These are phyloP conservation scores for Cinchona pubescens DNA, from an alignment of 257 asterid genomes.

Conservation along the genomic window DNA sequence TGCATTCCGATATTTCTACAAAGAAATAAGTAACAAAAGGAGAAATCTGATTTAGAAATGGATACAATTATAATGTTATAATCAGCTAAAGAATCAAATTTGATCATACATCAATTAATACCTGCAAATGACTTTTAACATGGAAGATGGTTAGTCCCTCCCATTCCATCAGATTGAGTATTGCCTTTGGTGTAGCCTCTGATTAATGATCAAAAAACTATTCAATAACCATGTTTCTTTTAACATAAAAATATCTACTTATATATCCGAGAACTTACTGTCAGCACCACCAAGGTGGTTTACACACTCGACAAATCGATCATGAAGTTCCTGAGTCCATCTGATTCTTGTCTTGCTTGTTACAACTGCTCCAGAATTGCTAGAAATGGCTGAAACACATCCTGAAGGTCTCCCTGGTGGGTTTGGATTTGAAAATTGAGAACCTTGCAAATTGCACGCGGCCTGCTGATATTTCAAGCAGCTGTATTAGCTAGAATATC, in stretches of 20 bases:
- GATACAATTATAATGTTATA: slow-evolving; percentile 2
- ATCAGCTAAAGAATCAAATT: not conserved
- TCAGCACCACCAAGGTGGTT: slow-evolving; percentile 84
- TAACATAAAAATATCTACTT: not conserved
- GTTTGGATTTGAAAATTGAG: slow-evolving; percentile 27
- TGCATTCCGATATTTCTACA: slow-evolving; percentile 82
- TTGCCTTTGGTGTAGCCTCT: slow-evolving; percentile 97
- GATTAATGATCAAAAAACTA: too few relatives aligned
- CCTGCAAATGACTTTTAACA: slow-evolving; percentile 97
- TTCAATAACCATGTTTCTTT: slow-evolving; percentile 3
- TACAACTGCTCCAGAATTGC: slow-evolving; percentile 30
- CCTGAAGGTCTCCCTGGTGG: slow-evolving; percentile 30
- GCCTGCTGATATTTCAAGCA: slow-evolving; percentile 25
- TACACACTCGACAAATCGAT: slow-evolving; percentile 74
- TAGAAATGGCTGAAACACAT: slow-evolving; percentile 20
- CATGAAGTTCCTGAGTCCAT: slow-evolving; percentile 92
- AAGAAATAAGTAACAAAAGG: not conserved
- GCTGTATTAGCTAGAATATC: not conserved
- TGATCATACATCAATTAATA: slow-evolving; percentile 14
- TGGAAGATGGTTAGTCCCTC: slow-evolving; percentile 87
- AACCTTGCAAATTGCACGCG: slow-evolving; percentile 33
- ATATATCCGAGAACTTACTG: slow-evolving; percentile 60
- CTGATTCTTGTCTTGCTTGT: slow-evolving; percentile 65
- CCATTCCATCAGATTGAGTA: slow-evolving; percentile 80
- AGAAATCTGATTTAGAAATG: not conserved